Evolutionary conservation across 23 red algal genomes (phyloP), one percentile per base, ranked within the genome.

Genomic region (Gracilaria gracilis): DNA sequence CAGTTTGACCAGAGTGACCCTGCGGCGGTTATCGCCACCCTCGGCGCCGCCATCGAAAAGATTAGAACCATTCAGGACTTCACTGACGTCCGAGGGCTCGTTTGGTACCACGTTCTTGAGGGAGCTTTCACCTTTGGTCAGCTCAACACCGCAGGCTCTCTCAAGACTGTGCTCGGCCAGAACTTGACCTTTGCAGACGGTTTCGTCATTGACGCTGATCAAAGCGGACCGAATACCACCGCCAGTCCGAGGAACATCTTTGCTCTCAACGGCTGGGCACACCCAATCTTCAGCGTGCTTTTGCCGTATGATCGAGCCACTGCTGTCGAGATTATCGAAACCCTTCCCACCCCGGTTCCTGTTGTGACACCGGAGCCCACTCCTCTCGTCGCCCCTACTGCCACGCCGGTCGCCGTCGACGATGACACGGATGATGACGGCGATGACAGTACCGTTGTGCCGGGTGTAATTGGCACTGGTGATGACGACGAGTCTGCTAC

Each of bases 211-310:
- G 89, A 85, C 49, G 79, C 34, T 25, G 89, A 93, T 32, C 20
- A 78, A 42, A 36, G 8, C 6, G 15, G 57, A 34, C 39, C 2
- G 8, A 62, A 50, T 15, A 1, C 85, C 34, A 28, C 54, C 6
- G 36, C 46, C 17, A 40, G 38, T 35, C 32, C 61, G 13, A 31
- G 46, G 4, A 78, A 89, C 34, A 80, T 89, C 31, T 89, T 89
- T 16, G 19, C 39, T 33, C 79, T 85, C 1, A 93, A 93, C 8
- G 89, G 89, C 8, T 84, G 80, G 69, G 37, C 83, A 20, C 37
- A 93, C 64, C 38, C 46, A 3, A 47, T 93, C 9, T 39, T 21
- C 32, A 8, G 23, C 16, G 89, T 93, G 14, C 69, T 93, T 5
- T 77, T 93, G 42, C 89, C 89, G 46, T 85, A 85, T 27, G 34